Evolutionary conservation across 2,329 filamentous ascomycete species (phyloP).

Genomic region (Pseudogymnoascus verrucosus): DNA sequence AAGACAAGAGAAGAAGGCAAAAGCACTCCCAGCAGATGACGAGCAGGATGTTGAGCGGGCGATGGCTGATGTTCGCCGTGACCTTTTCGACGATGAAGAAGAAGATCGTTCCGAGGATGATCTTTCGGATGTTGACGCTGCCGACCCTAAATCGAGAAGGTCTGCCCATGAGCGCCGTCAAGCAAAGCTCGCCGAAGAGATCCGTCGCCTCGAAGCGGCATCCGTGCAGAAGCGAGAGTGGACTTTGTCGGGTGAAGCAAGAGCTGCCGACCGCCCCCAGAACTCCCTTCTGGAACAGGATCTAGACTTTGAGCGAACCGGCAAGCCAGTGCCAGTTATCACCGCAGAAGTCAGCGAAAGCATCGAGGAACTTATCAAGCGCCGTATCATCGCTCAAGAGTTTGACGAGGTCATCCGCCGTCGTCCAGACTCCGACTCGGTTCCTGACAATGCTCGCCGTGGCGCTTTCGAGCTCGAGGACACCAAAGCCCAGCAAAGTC

Average conservation of each 20-base stretch:
- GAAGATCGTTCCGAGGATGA: conserved; percentile 56
- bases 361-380: conserved; percentile 90
- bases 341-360: conserved; percentile 84
- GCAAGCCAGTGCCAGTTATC: conserved; percentile 90
- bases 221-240: conserved; percentile 87
- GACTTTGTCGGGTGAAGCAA: conserved; percentile 82
- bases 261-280: conserved; percentile 69
- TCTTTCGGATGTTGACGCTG: conserved; percentile 57
- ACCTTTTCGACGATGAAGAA: conserved; percentile 78
- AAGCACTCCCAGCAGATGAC: conserved; percentile 37
- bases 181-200: conserved; percentile 80
- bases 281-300: conserved; percentile 94
- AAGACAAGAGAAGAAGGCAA: conserved; percentile 34
- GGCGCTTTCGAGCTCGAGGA: conserved; percentile 71
- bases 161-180: conserved; percentile 84
- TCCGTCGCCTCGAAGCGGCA: conserved; percentile 80
- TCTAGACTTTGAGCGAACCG: conserved; percentile 88
- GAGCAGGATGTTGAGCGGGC: conserved; percentile 69
- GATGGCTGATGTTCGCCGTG: conserved; percentile 78
- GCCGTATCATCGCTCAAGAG: conserved; percentile 78
- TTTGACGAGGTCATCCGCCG: conserved; percentile 88
- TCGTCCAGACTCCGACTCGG: conserved; percentile 63
- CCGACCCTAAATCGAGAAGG: conserved; percentile 62
- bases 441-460: conserved; percentile 53
- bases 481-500: conserved; percentile 73